These are phyloP conservation scores for Talaromyces thailandensis DNA, from an alignment of 495 filamentous ascomycete genomes.

Conservation along the genomic window DNA sequence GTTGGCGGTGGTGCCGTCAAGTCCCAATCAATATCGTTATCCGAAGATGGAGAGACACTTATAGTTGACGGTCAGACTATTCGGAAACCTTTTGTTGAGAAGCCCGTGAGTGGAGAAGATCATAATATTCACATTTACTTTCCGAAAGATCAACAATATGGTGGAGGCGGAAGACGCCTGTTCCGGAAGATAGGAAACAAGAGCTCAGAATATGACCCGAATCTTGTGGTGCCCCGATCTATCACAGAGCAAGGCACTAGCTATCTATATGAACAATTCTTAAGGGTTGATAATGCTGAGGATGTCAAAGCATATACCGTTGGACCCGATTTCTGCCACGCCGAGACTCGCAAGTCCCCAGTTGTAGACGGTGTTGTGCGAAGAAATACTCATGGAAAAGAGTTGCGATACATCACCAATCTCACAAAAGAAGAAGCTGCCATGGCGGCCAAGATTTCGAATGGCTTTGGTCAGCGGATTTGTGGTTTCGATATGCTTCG, in stretches of 20 bases:
- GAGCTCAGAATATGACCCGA: conserved; percentile 83
- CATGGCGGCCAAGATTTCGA: conserved; percentile 83
- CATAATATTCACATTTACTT: conserved; percentile 99
- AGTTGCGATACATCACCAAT: conserved; percentile 87
- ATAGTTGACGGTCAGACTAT: conserved; percentile 75
- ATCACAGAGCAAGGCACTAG: conserved; percentile 69
- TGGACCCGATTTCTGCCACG: conserved; percentile 86
- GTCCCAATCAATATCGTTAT: conserved; percentile 63
- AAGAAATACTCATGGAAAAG: conserved; percentile 93
- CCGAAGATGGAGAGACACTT: conserved; percentile 80
- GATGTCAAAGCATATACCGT: conserved; percentile 99
- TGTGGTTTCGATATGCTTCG: conserved; percentile 96
- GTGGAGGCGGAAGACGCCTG: conserved; percentile 81
- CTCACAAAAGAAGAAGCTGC: conserved; percentile 70
- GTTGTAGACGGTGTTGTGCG: conserved; percentile 95
- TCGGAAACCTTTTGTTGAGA: conserved; percentile 95
- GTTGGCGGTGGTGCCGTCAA: conserved; percentile 49
- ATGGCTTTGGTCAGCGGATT: conserved; percentile 87
- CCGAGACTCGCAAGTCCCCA: conserved; percentile 92
- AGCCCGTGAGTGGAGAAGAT: conserved; percentile 95
- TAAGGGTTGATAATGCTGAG: conserved; percentile 90
- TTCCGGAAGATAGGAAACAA: conserved; percentile 98
- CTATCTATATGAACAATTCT: conserved; percentile 95
- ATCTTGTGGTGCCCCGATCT: conserved; percentile 63
- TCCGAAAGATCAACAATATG: conserved; percentile 59